Conservation (phyloP, 2,329 filamentous ascomycete genomes). For the Cladosporium sp. region DNA sequence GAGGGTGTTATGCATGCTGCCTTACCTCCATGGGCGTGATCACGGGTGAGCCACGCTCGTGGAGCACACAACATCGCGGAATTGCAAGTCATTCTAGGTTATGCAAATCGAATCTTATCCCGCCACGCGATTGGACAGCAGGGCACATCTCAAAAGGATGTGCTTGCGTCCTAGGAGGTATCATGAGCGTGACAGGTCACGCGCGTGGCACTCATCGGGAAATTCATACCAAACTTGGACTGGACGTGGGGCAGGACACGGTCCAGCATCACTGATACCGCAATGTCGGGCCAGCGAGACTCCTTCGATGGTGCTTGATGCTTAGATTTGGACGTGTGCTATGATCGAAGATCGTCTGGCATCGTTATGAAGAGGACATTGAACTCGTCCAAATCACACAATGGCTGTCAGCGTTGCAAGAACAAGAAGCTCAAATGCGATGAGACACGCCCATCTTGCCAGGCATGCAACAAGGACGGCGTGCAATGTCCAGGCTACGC, state of each 20-base stretch:
- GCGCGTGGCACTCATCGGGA: neutral
- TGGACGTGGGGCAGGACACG: slow-evolving; percentile 1
- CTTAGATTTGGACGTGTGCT: too few species aligned
- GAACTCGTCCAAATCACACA: slow-evolving; percentile 28
- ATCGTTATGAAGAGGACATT: slow-evolving; percentile 20
- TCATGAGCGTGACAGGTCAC: neutral
- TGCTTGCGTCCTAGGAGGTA: too few species aligned
- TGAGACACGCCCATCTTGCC: slow-evolving; percentile 40
- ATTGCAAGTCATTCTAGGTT: too few species aligned
- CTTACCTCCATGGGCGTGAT: too few species aligned
- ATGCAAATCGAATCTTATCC: too few species aligned
- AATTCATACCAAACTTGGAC: neutral
- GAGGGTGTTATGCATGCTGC: too few species aligned
- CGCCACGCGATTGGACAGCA: too few species aligned
- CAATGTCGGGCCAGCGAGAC: neutral
- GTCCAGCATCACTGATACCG: neutral
- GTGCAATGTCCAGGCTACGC: slow-evolving; percentile 45
- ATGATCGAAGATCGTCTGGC: neutral
- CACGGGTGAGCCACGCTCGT: too few species aligned
- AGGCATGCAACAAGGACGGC: slow-evolving; percentile 41
- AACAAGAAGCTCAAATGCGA: slow-evolving; percentile 37
- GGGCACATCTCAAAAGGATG: too few species aligned
- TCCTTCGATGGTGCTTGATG: too few species aligned
- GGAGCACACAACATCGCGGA: too few species aligned
- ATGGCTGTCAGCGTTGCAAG: slow-evolving; percentile 17